Conservation (phyloP, 352 stramenopile species). For the Aphanomyces euteiches region DNA sequence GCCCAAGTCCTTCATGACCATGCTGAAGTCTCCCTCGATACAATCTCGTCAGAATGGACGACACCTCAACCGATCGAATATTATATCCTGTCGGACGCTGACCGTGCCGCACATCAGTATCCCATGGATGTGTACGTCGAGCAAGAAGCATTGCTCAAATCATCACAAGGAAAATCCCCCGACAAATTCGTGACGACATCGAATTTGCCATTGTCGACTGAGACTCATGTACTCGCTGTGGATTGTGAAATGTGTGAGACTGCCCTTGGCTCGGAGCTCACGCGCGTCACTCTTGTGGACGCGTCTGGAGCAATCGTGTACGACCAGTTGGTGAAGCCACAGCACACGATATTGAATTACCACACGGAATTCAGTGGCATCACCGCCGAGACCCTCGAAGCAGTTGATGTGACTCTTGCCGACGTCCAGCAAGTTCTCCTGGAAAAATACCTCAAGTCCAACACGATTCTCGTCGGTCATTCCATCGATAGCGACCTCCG, state of each 20-base stretch:
- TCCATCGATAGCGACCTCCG: constrained; percentile 83
- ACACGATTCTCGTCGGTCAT: constrained; percentile 83
- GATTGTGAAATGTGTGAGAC: constrained; percentile 91
- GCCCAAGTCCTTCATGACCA: background rate
- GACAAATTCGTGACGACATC: constrained; percentile 56
- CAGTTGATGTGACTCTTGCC: constrained; percentile 53
- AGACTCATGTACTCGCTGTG: constrained; percentile 51
- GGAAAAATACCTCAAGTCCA: constrained; percentile 52
- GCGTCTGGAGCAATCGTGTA: constrained; percentile 57
- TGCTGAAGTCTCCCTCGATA: background rate
- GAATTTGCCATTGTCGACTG: constrained; percentile 31
- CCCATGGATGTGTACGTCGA: constrained; percentile 57
- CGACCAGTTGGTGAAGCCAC: constrained; percentile 79
- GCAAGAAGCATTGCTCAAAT: constrained; percentile 49
- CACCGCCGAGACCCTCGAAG: constrained; percentile 59
- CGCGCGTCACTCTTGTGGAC: constrained; percentile 75
- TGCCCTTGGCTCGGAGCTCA: constrained; percentile 77
- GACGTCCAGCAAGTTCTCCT: constrained; percentile 69
- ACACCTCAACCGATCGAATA: constrained; percentile 34
- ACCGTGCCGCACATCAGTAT: constrained; percentile 69
- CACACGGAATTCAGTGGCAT: constrained; percentile 88
- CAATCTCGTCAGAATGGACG: background rate
- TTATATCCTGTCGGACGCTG: constrained; percentile 59
- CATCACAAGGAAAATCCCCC: constrained; percentile 47
- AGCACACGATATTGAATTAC: constrained; percentile 85